Evolutionary conservation across 164 flowering plant species (phyloP).

Genomic region (Platanus orientalis): DNA sequence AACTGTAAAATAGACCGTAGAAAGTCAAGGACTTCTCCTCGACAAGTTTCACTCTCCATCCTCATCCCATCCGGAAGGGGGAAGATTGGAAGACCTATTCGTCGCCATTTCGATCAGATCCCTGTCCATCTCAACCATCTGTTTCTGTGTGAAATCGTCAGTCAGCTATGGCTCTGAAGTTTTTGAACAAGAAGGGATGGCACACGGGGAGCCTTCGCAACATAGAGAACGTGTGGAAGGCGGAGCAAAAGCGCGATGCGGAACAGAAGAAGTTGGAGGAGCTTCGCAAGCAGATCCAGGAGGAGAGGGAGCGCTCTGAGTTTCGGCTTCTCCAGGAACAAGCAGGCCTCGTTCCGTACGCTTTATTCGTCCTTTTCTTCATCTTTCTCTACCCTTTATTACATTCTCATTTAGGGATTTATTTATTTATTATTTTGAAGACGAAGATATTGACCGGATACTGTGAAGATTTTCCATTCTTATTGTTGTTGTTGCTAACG

Average conservation of each 20-base stretch:
- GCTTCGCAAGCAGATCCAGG: slow-evolving; percentile 83
- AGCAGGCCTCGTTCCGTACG: slow-evolving; percentile 88
- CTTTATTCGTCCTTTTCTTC: background rate
- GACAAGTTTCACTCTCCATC: too few species aligned
- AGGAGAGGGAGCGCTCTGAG: slow-evolving; percentile 81
- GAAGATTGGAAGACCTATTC: too few species aligned
- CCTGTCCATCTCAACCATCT: too few species aligned
- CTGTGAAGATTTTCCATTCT: too few species aligned
- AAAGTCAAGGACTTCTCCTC: too few species aligned
- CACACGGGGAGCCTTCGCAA: slow-evolving; percentile 94
- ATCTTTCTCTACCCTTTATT: background rate
- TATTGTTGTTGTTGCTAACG: too few species aligned
- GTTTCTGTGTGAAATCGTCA: too few species aligned
- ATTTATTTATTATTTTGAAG: too few species aligned
- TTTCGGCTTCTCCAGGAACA: slow-evolving; percentile 88
- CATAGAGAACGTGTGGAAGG: slow-evolving; percentile 98
- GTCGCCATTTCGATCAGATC: too few species aligned
- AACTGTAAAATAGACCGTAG: too few species aligned
- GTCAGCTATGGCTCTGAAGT: slow-evolving; percentile 72
- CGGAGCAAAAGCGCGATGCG: slow-evolving; percentile 92
- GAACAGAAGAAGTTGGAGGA: slow-evolving; percentile 93
- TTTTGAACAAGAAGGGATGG: slow-evolving; percentile 99
- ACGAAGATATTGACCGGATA: too few species aligned
- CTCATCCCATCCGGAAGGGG: too few species aligned
- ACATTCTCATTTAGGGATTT: background rate